Conservation (phyloP, 306 rosid genomes). For the Sicyos edulis region DNA sequence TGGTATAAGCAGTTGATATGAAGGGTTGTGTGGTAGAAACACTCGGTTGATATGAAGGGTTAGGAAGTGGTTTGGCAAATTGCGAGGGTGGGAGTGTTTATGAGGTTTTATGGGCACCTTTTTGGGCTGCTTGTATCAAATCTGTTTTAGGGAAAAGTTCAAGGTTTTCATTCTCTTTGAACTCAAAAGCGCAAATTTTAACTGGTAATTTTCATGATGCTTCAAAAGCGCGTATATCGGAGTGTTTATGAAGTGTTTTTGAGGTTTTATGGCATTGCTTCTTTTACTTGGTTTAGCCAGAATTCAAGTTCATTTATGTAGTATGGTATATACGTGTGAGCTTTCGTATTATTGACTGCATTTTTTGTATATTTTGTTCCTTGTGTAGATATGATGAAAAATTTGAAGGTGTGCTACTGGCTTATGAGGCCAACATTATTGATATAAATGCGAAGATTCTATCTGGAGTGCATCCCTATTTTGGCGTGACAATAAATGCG, state of each 20-base stretch:
- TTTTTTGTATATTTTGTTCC: not conserved
- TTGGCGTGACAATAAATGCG: constrained; percentile 47
- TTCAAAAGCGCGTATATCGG: too few species aligned
- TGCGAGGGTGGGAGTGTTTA: too few species aligned
- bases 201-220: not conserved
- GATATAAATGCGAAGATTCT: constrained; percentile 44
- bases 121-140: too few species aligned
- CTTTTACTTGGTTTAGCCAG: not conserved
- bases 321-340: not conserved
- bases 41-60: too few species aligned
- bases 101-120: too few species aligned
- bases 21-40: too few species aligned
- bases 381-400: constrained; percentile 46
- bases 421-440: constrained; percentile 47
- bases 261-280: too few species aligned
- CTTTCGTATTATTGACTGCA: not conserved
- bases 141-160: not conserved
- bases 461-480: constrained; percentile 51
- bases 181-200: not conserved
- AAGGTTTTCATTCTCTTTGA: not conserved
- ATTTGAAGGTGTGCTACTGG: constrained; percentile 73
- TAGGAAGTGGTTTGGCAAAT: too few species aligned
- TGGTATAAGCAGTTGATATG: too few species aligned
- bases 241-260: too few species aligned
- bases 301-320: not conserved